Evolutionary conservation across 441 rosid species (phyloP).

Genomic region (Rhodomyrtus psidioides): DNA sequence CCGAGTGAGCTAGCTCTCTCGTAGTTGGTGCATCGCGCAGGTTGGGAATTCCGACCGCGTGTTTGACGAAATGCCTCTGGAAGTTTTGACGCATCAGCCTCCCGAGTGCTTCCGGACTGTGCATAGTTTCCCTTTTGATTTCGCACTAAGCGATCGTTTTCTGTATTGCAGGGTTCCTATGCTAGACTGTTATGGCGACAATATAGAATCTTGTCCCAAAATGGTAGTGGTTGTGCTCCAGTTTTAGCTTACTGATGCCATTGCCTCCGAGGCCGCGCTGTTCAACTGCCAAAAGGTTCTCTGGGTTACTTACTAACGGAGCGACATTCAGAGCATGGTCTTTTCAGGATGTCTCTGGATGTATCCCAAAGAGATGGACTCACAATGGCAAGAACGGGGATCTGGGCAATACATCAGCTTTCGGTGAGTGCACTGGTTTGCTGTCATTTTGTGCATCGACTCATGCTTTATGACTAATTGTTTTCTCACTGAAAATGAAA

Average conservation of each 20-base stretch:
- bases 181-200: background rate
- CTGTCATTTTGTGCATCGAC: background rate
- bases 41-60: background rate
- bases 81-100: background rate
- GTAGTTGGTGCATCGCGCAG: background rate
- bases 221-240: background rate
- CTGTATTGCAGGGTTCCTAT: background rate
- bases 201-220: background rate
- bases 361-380: background rate
- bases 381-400: background rate
- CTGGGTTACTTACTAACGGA: background rate
- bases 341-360: background rate
- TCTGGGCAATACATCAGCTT: background rate
- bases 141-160: background rate
- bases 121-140: background rate
- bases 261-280: background rate
- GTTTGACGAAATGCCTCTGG: background rate
- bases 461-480: background rate
- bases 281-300: background rate
- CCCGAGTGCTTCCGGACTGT: background rate
- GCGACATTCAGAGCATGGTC: background rate
- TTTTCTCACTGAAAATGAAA: background rate
- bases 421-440: background rate
- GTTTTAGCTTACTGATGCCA: background rate
- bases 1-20: background rate